Evolutionary conservation across 768 basidiomycete genomes (phyloP), one percentile per base, ranked within the genome.

Genomic region (Candolleomyces eurysporus): DNA sequence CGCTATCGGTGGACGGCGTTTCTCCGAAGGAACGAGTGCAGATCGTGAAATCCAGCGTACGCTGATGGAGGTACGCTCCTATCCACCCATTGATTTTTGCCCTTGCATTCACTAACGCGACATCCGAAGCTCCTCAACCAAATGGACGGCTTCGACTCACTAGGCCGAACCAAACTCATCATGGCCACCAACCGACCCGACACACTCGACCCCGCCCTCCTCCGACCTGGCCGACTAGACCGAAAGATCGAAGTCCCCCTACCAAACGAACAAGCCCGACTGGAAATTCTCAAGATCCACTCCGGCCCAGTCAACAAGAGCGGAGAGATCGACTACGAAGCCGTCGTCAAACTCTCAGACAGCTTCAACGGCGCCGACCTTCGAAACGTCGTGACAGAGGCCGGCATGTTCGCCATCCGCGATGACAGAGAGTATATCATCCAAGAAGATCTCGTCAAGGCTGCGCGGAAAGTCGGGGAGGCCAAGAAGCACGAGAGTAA

Each of bases 121-220:
- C 36, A 17, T n/a, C 31, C 46, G 16, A 67, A 96, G 94, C 81
- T 99, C 26, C 84, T 99, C 36, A 98, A 98, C 71, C 96, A 98
- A 76, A 97, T 99, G 94, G 97, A 99, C 72, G 97, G 97, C 22
- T 99, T 99, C 78, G 97, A 98, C 75, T 94, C 96, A 16, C 81
- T 99, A 31, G 97, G 97, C 49, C 82, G 81, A 65, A 98, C 96
- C 39, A 98, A 98, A 75, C 84, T 98, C 57, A 99, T 99, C 73
- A 98, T 98, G 94, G 97, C 97, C n/a, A 99, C 97, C 26, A 99
- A 98, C 79, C 84, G 97, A 70, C 97, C 97, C 0, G 97, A 99
- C 73, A 98, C 96, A 2, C 85, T 98, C 39, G 97, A 98, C 75
- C 97, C 97, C 14, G 96, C 96, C 14, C 86, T 99, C 22, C 83